These are phyloP conservation scores for Leccinum cinnamomeum DNA, from an alignment of 1,284 basidiomycete species.

Conservation along the genomic window DNA sequence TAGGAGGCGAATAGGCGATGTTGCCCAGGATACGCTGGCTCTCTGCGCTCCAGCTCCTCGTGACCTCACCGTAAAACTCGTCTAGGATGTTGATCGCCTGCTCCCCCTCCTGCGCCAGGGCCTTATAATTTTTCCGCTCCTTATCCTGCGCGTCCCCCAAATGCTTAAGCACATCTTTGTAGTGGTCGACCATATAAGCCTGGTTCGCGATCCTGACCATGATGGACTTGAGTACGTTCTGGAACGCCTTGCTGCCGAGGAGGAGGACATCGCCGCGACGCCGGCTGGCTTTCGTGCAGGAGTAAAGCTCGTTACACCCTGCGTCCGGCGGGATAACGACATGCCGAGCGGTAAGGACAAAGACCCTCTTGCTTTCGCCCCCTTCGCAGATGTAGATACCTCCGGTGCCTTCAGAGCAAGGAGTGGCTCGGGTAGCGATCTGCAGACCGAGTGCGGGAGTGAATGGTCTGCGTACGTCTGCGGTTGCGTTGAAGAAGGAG, in stretches of 20 bases:
- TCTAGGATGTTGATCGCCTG: background rate
- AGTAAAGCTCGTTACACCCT: no score
- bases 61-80: background rate
- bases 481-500: background rate
- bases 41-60: background rate
- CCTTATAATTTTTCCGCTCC: background rate
- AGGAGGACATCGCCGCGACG: background rate
- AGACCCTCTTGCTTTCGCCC: background rate
- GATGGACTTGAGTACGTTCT: background rate
- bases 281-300: no score
- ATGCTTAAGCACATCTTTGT: background rate
- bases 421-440: background rate
- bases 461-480: background rate
- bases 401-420: background rate
- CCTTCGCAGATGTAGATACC: background rate
- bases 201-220: background rate
- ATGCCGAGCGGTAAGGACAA: no score
- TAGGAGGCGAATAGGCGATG: background rate
- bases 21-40: background rate
- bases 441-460: background rate
- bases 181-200: background rate
- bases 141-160: background rate
- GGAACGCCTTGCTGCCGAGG: background rate
- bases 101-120: background rate
- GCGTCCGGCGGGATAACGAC: no score